These are phyloP conservation scores for Solanum pennellii DNA, from an alignment of 257 asterid species.

Conservation along the genomic window DNA sequence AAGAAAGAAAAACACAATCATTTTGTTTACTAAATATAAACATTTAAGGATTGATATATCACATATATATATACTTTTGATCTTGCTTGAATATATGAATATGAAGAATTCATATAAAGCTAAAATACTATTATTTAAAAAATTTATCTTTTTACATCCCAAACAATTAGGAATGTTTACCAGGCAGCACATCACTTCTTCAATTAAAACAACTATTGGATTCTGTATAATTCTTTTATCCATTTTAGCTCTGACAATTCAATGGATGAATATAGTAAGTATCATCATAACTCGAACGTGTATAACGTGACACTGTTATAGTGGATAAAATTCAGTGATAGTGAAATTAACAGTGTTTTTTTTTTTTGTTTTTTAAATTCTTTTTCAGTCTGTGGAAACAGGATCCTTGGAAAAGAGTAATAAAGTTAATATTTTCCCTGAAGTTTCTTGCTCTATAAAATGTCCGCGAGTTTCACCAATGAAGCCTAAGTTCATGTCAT, in stretches of 20 bases:
- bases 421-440: slow-evolving; percentile 7
- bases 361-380: background rate
- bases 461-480: slow-evolving; percentile 29
- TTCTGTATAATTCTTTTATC: slow-evolving; percentile 23
- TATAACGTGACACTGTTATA: background rate
- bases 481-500: background rate
- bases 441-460: slow-evolving; percentile 36
- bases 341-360: background rate
- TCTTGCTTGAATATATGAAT: background rate
- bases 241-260: slow-evolving; percentile 22
- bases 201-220: slow-evolving; percentile 22
- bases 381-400: slow-evolving; percentile 32
- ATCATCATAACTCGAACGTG: background rate
- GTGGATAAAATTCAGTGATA: background rate
- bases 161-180: slow-evolving; percentile 11
- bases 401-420: slow-evolving; percentile 14
- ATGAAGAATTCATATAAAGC: background rate
- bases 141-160: background rate
- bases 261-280: slow-evolving; percentile 53
- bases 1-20: background rate
- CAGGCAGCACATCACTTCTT: slow-evolving; percentile 10
- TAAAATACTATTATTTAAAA: background rate
- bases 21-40: background rate
- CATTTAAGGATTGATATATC: background rate
- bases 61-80: no score